Base-by-base conservation (phyloP, 2,329 filamentous ascomycete species). In the Neurospora sp. region DNA sequence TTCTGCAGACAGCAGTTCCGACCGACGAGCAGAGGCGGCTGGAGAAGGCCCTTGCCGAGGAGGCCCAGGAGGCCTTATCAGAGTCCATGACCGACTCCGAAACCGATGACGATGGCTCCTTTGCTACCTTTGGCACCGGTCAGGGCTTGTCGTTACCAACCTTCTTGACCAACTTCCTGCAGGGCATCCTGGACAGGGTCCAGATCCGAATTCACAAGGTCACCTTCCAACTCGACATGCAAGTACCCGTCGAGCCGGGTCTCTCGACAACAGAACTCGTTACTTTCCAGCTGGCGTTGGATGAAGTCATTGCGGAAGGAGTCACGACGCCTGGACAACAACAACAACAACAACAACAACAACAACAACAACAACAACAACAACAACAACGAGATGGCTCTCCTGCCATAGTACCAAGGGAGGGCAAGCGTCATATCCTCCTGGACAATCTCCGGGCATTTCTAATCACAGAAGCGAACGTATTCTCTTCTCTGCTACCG, bases 141-240 rank as follows among this genome's bases (percentile, higher is more conserved):
- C 87, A 91, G 73, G 81, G 87, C 1, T 81, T 93, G 39, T 89
- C 88, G 1, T 81, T 95, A 4, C 92, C 92, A 6, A 83, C 82
- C 0, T 92, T 93, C 73, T 81, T 96, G 66, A 87, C 89, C 57
- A 87, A 86, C 73, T 92, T 93, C 73, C 79, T 95, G 6, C 89
- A 93, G 73, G 91, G 91, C 38, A 88, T 94, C 67, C 81, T 91
- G 36, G 91, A 96, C 78, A 86, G 91, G 66, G 83, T 90, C 69
- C 87, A 91, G 76, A 81, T 95, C 36, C 83, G 82, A 67, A 87
- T 95, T 70, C 86, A 85, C 67, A 85, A 87, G 36, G 85, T 95
- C 69, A 85, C 84, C 11, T 84, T 93, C 72, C 87, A 89, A 74
- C 80, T 93, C 19, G 89, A 92, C 73, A 81, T 89, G 52, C 83